Base-by-base conservation (phyloP, 352 stramenopile genomes). In the Globisporangium iwayamae region DNA sequence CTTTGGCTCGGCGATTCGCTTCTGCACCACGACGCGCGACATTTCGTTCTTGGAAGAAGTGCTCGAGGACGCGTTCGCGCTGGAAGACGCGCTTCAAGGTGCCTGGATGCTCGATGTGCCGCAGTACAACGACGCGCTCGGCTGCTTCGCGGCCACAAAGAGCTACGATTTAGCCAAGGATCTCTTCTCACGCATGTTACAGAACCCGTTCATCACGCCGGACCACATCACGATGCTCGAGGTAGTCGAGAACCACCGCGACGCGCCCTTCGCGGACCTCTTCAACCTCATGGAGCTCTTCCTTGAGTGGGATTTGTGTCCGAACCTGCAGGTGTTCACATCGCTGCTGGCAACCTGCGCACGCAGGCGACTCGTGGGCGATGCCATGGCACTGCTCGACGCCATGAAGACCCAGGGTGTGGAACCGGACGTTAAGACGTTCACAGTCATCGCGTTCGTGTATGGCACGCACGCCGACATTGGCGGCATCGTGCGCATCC, bases 71-170 rank as follows among this genome's bases (percentile, higher is more conserved):
- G 79, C 77, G 18, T 85, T 78, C 39, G 56, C 66, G 16, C 72
- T 74, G 36, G 84, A 93, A 46, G 57, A 78, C n/a, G 57, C 71
- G 8, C 48, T 76, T 10, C 62, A 62, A 10, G 75, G 79, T 16
- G 52, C 56, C 3, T 93, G 84, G 84, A 78, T 78, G 65, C 68
- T 93, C 18, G 71, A 74, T 28, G 64, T 91, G 1, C 70, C 83
- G 66, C 83, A 90, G 67, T 93, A 91, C 68, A 93, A 93, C 62
- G 82, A 91, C 57, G 84, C 84, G 22, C 66, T 93, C 14, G 80
- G 81, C 16, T 91, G 82, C 63, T 85, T 87, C 63, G 79, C 82
- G 14, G 74, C 71, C 10, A 79, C 76, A 10, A 74, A 77, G 55
- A 63, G 50, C 48, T 76, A 72, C 22, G 80, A 89, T 1, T 65